These are phyloP conservation scores for Aspergillus sp. DNA, from an alignment of 2,329 filamentous ascomycete species.

Conservation along the genomic window DNA sequence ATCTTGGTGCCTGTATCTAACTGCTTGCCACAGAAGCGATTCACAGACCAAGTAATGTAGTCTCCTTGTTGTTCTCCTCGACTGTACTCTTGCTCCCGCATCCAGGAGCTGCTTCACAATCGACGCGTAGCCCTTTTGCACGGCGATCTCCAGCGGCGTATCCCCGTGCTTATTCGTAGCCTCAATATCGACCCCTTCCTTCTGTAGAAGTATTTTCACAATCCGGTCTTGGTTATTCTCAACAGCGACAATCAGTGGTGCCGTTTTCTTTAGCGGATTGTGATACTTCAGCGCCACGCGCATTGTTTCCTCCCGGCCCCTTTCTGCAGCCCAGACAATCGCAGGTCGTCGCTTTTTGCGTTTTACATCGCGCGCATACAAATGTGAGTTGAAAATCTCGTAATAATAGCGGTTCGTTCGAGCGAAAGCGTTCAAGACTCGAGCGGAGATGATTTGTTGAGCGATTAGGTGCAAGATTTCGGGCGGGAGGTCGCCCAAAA, in stretches of 20 bases:
- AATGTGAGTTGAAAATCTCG: not conserved
- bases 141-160: not conserved
- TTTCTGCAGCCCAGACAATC: not conserved
- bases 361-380: not conserved
- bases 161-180: not conserved
- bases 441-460: not conserved
- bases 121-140: not conserved
- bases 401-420: not conserved
- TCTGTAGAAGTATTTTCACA: not conserved
- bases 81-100: not conserved
- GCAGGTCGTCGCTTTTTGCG: not conserved
- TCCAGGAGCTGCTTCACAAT: constrained; percentile 8
- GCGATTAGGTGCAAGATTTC: constrained; percentile 8
- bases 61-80: not conserved
- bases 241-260: constrained; percentile 1
- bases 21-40: not conserved
- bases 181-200: not conserved
- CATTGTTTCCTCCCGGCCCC: not conserved
- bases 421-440: not conserved
- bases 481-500: not conserved
- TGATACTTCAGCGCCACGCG: not conserved
- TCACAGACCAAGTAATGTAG: not conserved
- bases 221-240: not conserved
- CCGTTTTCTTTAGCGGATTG: not conserved
- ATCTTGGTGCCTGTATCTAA: not conserved